A percentile compares a stretch with the other conserved stretches of the same genome.
Evolutionary conservation across 495 filamentous ascomycete species (phyloP).

Genomic region (Penicillium daleae): DNA sequence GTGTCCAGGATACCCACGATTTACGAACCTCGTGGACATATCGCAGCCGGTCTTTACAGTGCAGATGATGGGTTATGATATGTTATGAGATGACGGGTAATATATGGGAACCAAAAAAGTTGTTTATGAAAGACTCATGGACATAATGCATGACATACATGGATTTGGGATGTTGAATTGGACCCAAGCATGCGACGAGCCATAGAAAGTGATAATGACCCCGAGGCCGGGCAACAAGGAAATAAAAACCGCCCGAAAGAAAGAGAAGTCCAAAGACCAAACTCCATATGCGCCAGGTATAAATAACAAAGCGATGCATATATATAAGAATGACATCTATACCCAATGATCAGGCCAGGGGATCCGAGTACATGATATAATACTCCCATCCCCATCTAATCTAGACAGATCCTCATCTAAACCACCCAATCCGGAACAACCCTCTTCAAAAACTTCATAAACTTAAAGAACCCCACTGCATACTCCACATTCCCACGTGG

Average conservation of each 20-base stretch:
- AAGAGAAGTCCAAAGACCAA: not conserved
- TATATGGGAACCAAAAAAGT: not conserved
- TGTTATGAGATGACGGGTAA: not conserved
- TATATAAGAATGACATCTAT: not conserved
- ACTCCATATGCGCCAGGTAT: not conserved
- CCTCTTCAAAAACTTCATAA: constrained; percentile 62
- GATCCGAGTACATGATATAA: not conserved
- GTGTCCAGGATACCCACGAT: not conserved
- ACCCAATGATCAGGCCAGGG: not conserved
- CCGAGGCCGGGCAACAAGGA: not conserved
- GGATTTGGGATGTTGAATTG: not conserved
- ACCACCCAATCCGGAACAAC: constrained; percentile 53
- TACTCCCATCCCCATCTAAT: not conserved
- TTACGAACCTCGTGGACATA: not conserved
- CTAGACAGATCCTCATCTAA: not conserved
- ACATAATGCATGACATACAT: not conserved
- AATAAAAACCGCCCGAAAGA: not conserved
- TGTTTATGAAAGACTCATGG: not conserved
- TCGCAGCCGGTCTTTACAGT: not conserved
- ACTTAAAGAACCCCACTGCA: constrained; percentile 66
- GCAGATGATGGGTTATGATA: not conserved
- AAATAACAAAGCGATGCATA: not conserved
- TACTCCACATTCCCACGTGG: constrained; percentile 63
- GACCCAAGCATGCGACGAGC: not conserved
- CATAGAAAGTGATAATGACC: too few species aligned